These are phyloP conservation scores for Mycena kentingensis DNA, from an alignment of 768 basidiomycete species.

Conservation along the genomic window DNA sequence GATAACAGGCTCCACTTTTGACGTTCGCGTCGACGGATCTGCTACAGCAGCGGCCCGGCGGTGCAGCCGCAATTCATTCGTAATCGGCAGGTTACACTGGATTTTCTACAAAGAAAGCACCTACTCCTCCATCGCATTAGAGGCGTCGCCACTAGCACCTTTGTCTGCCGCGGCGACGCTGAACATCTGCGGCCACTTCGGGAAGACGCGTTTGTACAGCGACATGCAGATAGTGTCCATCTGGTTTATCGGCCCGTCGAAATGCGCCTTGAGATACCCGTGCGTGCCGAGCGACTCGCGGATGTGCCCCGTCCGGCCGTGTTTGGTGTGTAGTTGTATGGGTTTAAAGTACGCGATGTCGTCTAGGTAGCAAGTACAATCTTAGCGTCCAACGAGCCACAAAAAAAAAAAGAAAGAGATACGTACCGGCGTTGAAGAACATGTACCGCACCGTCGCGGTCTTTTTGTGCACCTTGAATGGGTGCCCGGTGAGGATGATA, in stretches of 20 bases:
- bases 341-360: constrained; percentile 94
- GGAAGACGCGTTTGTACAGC: constrained; percentile 92
- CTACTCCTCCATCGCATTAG: constrained; percentile 46
- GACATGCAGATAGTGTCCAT: constrained; percentile 98
- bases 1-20: too few relatives aligned
- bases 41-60: too few relatives aligned
- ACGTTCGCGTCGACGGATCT: too few relatives aligned
- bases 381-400: constrained; percentile 1
- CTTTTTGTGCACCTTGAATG: constrained; percentile 96
- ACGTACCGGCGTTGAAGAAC: constrained; percentile 88
- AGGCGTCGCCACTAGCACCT: constrained; percentile 16
- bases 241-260: constrained; percentile 90
- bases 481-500: constrained; percentile 93
- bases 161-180: constrained; percentile 31
- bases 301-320: constrained; percentile 87
- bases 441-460: constrained; percentile 97
- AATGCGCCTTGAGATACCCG: constrained; percentile 96
- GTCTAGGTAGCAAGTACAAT: constrained; percentile 41
- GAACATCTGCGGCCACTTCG: constrained; percentile 72
- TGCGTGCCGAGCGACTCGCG: constrained; percentile 93
- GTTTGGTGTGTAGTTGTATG: constrained; percentile 90
- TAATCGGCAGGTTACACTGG: too few relatives aligned
- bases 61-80: too few relatives aligned
- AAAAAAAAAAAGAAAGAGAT: not conserved
- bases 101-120: too few relatives aligned